A percentile compares a stretch with the other conserved stretches of the same genome.
Conservation (phyloP, 495 filamentous ascomycete genomes). For the Hamigera avellanea region DNA sequence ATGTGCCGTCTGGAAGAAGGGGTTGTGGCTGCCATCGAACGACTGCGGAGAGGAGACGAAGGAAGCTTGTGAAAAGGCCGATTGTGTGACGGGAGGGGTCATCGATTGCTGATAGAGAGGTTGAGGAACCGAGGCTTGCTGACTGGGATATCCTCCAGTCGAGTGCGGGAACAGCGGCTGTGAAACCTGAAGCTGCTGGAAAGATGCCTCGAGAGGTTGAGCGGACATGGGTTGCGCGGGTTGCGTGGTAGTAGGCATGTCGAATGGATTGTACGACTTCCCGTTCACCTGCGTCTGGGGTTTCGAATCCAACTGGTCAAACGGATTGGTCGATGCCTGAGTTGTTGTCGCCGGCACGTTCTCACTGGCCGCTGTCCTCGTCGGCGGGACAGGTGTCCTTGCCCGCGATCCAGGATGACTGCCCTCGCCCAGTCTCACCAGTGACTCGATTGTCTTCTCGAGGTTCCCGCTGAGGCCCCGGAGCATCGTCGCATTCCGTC, state of each 20-base stretch:
- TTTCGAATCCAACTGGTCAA: constrained; percentile 33
- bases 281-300: constrained; percentile 16
- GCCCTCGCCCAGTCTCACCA: constrained; percentile 68
- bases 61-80: constrained; percentile 39
- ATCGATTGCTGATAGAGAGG: constrained; percentile 41
- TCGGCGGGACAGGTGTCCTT: constrained; percentile 11
- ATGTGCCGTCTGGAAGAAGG: constrained; percentile 45
- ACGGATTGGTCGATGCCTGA: constrained; percentile 36
- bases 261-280: constrained; percentile 56
- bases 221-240: constrained; percentile 38
- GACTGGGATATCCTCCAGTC: constrained; percentile 61
- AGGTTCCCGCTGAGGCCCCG: constrained; percentile 73
- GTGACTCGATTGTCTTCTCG: constrained; percentile 70
- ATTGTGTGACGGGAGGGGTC: constrained; percentile 49
- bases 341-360: constrained; percentile 20
- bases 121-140: constrained; percentile 37
- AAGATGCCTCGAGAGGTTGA: constrained; percentile 53
- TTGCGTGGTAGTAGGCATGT: constrained; percentile 28
- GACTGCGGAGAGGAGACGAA: constrained; percentile 31
- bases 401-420: constrained; percentile 29
- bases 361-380: constrained; percentile 4
- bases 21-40: constrained; percentile 44
- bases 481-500: constrained; percentile 65
- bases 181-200: constrained; percentile 62
- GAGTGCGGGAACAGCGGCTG: constrained; percentile 71